phyloP scores from a whole-genome alignment of 495 filamentous ascomycete genomes.

The Penicillium waksmanii region DNA sequence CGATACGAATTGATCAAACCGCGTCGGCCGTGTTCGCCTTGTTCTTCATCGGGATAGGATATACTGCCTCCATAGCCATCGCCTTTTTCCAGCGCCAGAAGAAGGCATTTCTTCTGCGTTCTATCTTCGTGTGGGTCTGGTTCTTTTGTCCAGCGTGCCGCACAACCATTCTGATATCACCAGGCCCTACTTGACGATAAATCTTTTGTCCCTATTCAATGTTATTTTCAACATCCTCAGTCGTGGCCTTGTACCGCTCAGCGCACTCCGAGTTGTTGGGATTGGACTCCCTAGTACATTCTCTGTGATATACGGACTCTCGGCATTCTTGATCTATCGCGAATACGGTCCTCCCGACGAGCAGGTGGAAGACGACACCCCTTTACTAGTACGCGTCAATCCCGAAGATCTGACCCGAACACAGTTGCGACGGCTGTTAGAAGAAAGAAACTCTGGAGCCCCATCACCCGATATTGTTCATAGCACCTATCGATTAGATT shows the following conservation, averaged over 20 bases:
- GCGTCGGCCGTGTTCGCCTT: constrained; percentile 23
- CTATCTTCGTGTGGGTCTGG: constrained; percentile 30
- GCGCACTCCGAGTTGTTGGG: constrained; percentile 23
- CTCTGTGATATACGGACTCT: constrained; percentile 31
- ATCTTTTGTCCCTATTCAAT: constrained; percentile 38
- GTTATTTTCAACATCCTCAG: constrained; percentile 37
- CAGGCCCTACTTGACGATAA: constrained; percentile 36
- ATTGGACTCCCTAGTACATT: constrained; percentile 33
- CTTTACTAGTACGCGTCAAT: constrained; percentile 23
- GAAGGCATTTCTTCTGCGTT: constrained; percentile 31
- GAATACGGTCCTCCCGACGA: constrained; percentile 13
- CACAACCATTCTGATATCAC: constrained; percentile 2
- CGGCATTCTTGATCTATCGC: constrained; percentile 30
- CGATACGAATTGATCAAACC: constrained; percentile 20
- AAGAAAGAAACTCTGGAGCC: constrained; percentile 24
- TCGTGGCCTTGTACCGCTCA: constrained; percentile 32
- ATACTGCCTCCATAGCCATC: constrained; percentile 29
- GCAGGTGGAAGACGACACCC: constrained; percentile 20
- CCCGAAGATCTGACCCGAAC: constrained; percentile 45
- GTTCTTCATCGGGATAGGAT: constrained; percentile 32
- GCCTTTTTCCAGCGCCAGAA: constrained; percentile 27
- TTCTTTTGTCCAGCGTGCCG: not conserved
- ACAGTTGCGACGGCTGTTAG: constrained; percentile 38
- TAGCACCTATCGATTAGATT: constrained; percentile 41
- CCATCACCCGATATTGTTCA: constrained; percentile 27